Evolutionary conservation across 371 early-diverging fungal species (phyloP).

Genomic region (Mortierella sp.): DNA sequence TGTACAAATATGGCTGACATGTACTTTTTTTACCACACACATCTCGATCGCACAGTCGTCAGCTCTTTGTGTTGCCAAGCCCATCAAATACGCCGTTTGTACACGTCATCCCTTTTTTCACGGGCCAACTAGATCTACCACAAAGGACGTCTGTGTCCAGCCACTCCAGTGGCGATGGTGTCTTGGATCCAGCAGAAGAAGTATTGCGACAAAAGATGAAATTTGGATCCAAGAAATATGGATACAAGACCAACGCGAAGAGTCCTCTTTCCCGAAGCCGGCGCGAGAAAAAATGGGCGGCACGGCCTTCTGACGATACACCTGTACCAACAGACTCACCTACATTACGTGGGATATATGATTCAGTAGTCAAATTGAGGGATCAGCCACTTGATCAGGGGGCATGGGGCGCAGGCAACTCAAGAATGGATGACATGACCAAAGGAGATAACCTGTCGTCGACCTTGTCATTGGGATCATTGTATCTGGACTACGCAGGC

Average conservation of each 20-base stretch:
- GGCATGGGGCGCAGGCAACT: neutral
- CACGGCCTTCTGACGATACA: neutral
- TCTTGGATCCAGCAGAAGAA: conserved; percentile 36
- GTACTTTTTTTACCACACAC: neutral
- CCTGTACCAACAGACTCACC: conserved; percentile 7
- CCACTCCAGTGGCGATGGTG: neutral
- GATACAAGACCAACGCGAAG: conserved; percentile 6
- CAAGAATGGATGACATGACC: neutral
- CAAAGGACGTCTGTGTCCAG: neutral
- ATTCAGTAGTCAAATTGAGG: conserved; percentile 14
- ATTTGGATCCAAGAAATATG: conserved; percentile 9
- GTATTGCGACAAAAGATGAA: conserved; percentile 29
- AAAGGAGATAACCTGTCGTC: conserved; percentile 9
- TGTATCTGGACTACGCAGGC: conserved; percentile 35
- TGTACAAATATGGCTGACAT: neutral
- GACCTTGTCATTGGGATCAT: conserved; percentile 26
- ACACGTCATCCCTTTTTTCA: conserved; percentile 43
- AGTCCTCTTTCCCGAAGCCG: neutral
- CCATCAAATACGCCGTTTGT: conserved; percentile 45
- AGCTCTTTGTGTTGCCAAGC: conserved; percentile 45
- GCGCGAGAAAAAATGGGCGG: neutral
- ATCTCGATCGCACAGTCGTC: conserved; percentile 27
- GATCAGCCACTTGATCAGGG: conserved; percentile 19
- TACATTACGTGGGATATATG: conserved; percentile 26
- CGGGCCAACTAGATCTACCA: conserved; percentile 21